Conservation (phyloP, 2,329 filamentous ascomycete genomes). For the Sporothrix mexicana region DNA sequence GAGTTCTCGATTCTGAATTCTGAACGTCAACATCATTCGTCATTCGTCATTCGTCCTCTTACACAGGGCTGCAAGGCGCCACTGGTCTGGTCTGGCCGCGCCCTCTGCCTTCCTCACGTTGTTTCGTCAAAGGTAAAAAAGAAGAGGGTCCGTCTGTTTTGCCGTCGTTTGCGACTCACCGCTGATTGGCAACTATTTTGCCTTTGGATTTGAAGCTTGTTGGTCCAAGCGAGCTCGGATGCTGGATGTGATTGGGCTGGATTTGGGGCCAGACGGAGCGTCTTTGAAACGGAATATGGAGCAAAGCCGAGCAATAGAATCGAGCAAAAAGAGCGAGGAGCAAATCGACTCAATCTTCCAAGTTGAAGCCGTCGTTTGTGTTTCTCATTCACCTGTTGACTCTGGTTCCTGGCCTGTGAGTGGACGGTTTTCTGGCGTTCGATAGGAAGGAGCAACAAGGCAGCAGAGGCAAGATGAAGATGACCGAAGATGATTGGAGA, state of each 20-base stretch:
- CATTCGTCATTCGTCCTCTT: neutral
- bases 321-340: neutral
- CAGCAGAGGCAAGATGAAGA: slow-evolving; percentile 35
- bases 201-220: neutral
- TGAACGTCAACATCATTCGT: neutral
- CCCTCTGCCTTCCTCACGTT: neutral
- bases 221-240: slow-evolving; percentile 23
- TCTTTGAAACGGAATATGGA: too few relatives aligned
- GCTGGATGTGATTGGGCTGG: slow-evolving; percentile 33
- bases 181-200: slow-evolving; percentile 34
- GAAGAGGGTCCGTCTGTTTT: slow-evolving; percentile 10
- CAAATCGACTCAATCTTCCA: too few relatives aligned
- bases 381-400: neutral
- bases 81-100: slow-evolving; percentile 22
- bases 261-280: too few relatives aligned
- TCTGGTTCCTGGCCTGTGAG: slow-evolving; percentile 26
- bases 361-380: neutral
- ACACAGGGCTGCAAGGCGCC: slow-evolving; percentile 17
- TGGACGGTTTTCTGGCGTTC: slow-evolving; percentile 18
- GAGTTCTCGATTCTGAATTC: neutral
- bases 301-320: neutral
- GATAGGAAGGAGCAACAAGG: slow-evolving; percentile 32
- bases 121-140: neutral
- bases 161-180: slow-evolving; percentile 34
- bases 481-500: slow-evolving; percentile 56